phyloP scores from a whole-genome alignment of 345 rosid genomes.

The Citrus sinensis region DVS_A1.0 CM039167.1:4939001-4939500 shows the following conservation, averaged over 20 bases:
- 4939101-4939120: neutral
- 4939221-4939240: too few species aligned
- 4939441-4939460: too few species aligned
- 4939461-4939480: too few species aligned
- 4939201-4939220: too few species aligned
- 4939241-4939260: neutral
- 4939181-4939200: too few species aligned
- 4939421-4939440: too few species aligned
- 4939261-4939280: neutral
- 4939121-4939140: neutral
- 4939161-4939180: too few species aligned
- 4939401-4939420: too few species aligned
- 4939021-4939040: neutral
- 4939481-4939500: too few species aligned
- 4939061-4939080: neutral
- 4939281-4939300: neutral
- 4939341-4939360: neutral
- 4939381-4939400: too few species aligned
- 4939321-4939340: neutral
- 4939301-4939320: neutral
- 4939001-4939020: neutral
- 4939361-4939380: too few species aligned
- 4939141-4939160: neutral
- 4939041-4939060: neutral
- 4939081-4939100: neutral